Conservation (phyloP, 768 basidiomycete genomes). For the Podaxis carcinomalis region DNA sequence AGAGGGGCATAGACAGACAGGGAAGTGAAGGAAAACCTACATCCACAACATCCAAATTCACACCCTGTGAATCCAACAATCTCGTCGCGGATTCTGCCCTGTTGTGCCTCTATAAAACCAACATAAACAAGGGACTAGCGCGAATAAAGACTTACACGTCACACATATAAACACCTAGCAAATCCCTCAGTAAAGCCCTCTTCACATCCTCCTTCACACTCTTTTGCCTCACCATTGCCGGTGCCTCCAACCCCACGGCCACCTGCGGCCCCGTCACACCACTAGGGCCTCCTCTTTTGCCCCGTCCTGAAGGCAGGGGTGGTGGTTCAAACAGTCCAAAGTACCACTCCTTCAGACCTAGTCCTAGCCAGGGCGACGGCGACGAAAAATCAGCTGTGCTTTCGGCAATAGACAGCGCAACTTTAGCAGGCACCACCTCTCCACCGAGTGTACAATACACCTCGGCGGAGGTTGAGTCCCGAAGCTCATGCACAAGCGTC, state of each 20-base stretch:
- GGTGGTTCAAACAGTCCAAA: conserved; percentile 35
- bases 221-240: conserved; percentile 26
- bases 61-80: conserved; percentile 75
- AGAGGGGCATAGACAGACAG: background rate
- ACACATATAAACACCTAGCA: conserved; percentile 81
- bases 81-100: conserved; percentile 63
- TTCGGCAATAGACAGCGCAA: conserved; percentile 47
- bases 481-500: conserved; percentile 63
- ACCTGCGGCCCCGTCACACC: background rate
- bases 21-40: conserved; percentile 38
- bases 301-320: conserved; percentile 17
- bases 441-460: conserved; percentile 83
- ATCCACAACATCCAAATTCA: conserved; percentile 72
- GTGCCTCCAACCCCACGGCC: conserved; percentile 13
- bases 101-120: conserved; percentile 2
- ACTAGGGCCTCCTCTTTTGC: conserved; percentile 11
- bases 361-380: conserved; percentile 18
- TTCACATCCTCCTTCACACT: conserved; percentile 46
- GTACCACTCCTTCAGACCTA: conserved; percentile 51
- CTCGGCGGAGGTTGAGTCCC: conserved; percentile 77
- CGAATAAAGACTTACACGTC: conserved; percentile 50
- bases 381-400: background rate
- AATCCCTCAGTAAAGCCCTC: conserved; percentile 57
- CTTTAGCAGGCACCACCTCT: conserved; percentile 60
- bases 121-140: background rate